Percentiles rank a stretch among this genome's conserved stretches.
phyloP scores from a whole-genome alignment of 1,139 yeast genomes.

The Eremothecium sinecaudum region DNA sequence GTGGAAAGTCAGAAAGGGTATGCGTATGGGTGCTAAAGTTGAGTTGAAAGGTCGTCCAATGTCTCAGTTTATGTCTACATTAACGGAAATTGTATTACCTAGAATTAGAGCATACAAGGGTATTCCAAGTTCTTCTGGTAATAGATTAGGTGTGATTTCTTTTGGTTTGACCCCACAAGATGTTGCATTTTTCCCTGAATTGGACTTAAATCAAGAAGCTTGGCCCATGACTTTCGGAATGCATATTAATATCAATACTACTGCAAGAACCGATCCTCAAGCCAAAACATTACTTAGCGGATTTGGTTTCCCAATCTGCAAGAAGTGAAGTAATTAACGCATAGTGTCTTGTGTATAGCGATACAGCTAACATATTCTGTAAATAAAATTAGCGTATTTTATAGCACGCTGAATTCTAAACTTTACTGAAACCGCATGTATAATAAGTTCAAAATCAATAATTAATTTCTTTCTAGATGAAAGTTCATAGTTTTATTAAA shows the following conservation, averaged over 20 bases:
- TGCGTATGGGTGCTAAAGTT: conserved; percentile 86
- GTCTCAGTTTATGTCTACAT: conserved; percentile 75
- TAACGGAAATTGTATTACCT: conserved; percentile 88
- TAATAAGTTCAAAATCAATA: too few relatives aligned
- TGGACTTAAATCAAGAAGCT: conserved; percentile 80
- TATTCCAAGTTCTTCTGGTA: conserved; percentile 68
- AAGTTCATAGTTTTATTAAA: conserved; percentile 20
- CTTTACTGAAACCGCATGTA: too few relatives aligned
- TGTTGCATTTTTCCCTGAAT: conserved; percentile 80
- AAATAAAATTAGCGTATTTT: too few relatives aligned
- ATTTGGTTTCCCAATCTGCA: conserved; percentile 71
- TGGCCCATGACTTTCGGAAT: conserved; percentile 86
- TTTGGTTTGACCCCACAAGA: conserved; percentile 77
- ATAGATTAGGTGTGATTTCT: conserved; percentile 72
- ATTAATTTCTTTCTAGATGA: too few relatives aligned
- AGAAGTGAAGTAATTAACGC: conserved; percentile 18
- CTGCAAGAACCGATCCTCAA: conserved; percentile 84
- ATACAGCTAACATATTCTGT: too few relatives aligned
- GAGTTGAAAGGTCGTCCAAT: conserved; percentile 71
- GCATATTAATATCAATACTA: conserved; percentile 75
- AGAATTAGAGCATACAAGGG: conserved; percentile 85
- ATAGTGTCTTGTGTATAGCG: too few relatives aligned
- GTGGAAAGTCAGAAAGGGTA: conserved; percentile 84
- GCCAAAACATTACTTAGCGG: conserved; percentile 84
- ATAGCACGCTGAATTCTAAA: too few relatives aligned